These are phyloP conservation scores for Urtica urens DNA, from an alignment of 306 rosid genomes.

Conservation along the genomic window DNA sequence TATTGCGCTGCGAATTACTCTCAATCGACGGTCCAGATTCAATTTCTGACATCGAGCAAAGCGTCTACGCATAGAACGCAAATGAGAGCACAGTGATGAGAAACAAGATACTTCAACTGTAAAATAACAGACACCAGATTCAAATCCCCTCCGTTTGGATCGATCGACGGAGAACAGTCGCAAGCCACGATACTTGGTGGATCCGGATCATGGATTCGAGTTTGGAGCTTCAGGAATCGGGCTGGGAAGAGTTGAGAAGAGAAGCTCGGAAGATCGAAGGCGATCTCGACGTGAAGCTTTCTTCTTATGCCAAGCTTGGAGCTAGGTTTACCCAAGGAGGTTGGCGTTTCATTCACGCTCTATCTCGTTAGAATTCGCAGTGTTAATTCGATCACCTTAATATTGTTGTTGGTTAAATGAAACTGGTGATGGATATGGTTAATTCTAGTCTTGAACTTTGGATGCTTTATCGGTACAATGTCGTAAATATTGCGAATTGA, in stretches of 20 bases:
- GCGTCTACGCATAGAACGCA: background rate
- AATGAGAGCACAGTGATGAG: background rate
- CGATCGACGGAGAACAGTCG: background rate
- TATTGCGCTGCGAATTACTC: background rate
- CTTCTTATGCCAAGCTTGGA: conserved; percentile 85
- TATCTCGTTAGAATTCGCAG: background rate
- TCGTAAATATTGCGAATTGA: background rate
- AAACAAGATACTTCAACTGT: background rate
- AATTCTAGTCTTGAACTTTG: background rate
- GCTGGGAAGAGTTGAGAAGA: conserved; percentile 93
- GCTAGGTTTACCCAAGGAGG: conserved; percentile 89
- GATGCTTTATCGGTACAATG: background rate
- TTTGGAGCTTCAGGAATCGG: conserved; percentile 95
- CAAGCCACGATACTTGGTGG: background rate
- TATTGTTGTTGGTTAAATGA: conserved; percentile 1
- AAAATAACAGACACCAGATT: background rate
- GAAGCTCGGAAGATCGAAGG: conserved; percentile 98
- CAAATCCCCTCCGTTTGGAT: background rate
- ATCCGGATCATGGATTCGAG: conserved; percentile 27
- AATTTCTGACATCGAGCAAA: background rate
- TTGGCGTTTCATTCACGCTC: conserved; percentile 12
- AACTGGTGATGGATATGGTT: background rate
- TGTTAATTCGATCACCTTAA: too few species aligned
- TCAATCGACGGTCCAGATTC: conserved; percentile 1
- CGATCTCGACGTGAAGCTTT: conserved; percentile 93